Percentiles rank a stretch among this genome's conserved stretches.
These are phyloP conservation scores for Kluyveromyces sp. DNA, from an alignment of 1,139 yeast genomes.

Conservation along the genomic window DNA sequence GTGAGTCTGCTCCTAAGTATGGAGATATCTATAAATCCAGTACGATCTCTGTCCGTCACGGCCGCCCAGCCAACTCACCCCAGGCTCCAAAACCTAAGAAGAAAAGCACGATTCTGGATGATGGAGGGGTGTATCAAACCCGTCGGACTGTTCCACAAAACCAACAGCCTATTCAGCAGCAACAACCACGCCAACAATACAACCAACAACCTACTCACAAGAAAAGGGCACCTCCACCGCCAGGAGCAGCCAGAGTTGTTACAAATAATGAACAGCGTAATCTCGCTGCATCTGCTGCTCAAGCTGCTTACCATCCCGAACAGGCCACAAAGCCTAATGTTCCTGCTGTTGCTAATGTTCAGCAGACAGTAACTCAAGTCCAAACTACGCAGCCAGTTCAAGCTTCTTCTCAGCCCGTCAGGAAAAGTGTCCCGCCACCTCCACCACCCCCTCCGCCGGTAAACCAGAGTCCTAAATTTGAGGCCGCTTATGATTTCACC, in stretches of 20 bases:
- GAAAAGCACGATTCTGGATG: slow-evolving; percentile 20
- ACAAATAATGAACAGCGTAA: slow-evolving; percentile 12
- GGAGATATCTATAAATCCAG: slow-evolving; percentile 85
- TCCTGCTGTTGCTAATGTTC: slow-evolving; percentile 18
- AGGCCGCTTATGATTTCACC: slow-evolving; percentile 82
- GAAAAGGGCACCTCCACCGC: slow-evolving; percentile 34
- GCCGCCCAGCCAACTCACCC: slow-evolving; percentile 63
- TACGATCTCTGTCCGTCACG: slow-evolving; percentile 72
- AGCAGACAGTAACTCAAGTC: slow-evolving; percentile 17
- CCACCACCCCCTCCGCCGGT: slow-evolving; percentile 56
- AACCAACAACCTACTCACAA: slow-evolving; percentile 20
- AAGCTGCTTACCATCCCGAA: slow-evolving; percentile 32
- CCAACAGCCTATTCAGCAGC: slow-evolving; percentile 9
- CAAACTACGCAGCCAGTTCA: slow-evolving; percentile 7
- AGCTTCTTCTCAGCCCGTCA: slow-evolving; percentile 1
- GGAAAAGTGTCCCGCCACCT: slow-evolving; percentile 46
- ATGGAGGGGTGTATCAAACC: slow-evolving; percentile 12
- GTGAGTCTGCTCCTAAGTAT: slow-evolving; percentile 51
- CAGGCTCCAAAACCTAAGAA: slow-evolving; percentile 69
- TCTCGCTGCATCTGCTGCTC: slow-evolving; percentile 34
- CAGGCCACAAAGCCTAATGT: slow-evolving; percentile 14
- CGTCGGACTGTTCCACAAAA: slow-evolving; percentile 11
- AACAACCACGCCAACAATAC: slow-evolving; percentile 7
- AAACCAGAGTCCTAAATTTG: slow-evolving; percentile 70
- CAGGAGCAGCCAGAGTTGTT: slow-evolving; percentile 17